Percentiles rank a stretch among this genome's conserved stretches.
phyloP scores from a whole-genome alignment of 2,329 filamentous ascomycete species.

The Fusarium stilboides region DNA sequence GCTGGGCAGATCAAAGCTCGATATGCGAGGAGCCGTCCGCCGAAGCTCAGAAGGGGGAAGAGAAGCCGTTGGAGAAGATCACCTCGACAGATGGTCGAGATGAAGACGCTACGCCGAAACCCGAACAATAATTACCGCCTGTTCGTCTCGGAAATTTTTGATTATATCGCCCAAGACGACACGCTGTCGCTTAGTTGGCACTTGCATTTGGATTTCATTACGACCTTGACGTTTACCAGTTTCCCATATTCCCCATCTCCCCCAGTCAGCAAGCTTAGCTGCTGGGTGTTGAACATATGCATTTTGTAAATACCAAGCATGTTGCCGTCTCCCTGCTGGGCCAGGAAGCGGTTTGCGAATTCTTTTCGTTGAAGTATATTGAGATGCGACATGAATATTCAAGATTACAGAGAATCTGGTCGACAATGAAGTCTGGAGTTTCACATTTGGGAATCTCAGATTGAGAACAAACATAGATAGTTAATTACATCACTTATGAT shows the following conservation, averaged over 20 bases:
- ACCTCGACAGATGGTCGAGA: slow-evolving; percentile 22
- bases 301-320: slow-evolving; percentile 42
- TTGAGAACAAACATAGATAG: slow-evolving; percentile 36
- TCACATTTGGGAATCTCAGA: slow-evolving; percentile 28
- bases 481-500: slow-evolving; percentile 34
- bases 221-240: slow-evolving; percentile 21
- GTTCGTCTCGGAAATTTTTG: neutral
- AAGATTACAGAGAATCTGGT: slow-evolving; percentile 32
- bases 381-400: slow-evolving; percentile 39
- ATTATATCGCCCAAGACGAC: slow-evolving; percentile 1
- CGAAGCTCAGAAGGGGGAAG: slow-evolving; percentile 23
- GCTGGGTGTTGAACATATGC: slow-evolving; percentile 25
- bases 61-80: slow-evolving; percentile 37
- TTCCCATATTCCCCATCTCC: slow-evolving; percentile 26
- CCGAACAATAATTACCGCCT: slow-evolving; percentile 20
- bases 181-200: neutral
- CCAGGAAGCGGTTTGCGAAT: slow-evolving; percentile 21
- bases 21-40: slow-evolving; percentile 34
- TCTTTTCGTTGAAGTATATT: slow-evolving; percentile 28
- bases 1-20: slow-evolving; percentile 45
- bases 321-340: slow-evolving; percentile 32
- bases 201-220: slow-evolving; percentile 22
- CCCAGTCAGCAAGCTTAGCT: slow-evolving; percentile 17
- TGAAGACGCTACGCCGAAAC: slow-evolving; percentile 13
- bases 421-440: slow-evolving; percentile 31